Percentiles rank a stretch among this genome's conserved stretches.
These are phyloP conservation scores for Globisporangium spiculum DNA, from an alignment of 352 stramenopile species.

Conservation along the genomic window DNA sequence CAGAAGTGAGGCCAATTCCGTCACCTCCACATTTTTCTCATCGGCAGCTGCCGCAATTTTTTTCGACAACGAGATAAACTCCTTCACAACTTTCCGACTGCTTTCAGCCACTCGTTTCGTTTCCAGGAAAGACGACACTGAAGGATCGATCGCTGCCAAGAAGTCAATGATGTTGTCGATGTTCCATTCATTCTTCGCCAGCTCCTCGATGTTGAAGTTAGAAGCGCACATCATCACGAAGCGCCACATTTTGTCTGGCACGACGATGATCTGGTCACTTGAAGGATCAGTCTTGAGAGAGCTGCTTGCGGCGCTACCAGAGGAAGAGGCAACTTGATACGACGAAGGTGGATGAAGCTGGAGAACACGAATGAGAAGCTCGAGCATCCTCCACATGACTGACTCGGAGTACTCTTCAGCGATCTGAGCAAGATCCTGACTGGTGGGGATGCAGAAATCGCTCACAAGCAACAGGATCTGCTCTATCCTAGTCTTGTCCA, in stretches of 20 bases:
- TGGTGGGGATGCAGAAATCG: slow-evolving; percentile 26
- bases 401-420: background rate
- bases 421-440: slow-evolving; percentile 2
- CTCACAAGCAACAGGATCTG: slow-evolving; percentile 35
- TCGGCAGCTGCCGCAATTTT: slow-evolving; percentile 13
- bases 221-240: slow-evolving; percentile 35
- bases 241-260: slow-evolving; percentile 39
- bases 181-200: slow-evolving; percentile 33
- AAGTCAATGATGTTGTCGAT: slow-evolving; percentile 32
- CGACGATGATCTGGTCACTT: slow-evolving; percentile 16
- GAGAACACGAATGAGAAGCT: slow-evolving; percentile 39
- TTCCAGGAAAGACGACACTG: slow-evolving; percentile 19
- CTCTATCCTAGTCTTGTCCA: slow-evolving; percentile 45
- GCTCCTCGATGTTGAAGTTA: slow-evolving; percentile 19
- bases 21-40: slow-evolving; percentile 7
- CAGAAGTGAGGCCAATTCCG: slow-evolving; percentile 17
- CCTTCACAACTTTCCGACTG: slow-evolving; percentile 24
- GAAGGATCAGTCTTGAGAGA: background rate
- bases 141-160: slow-evolving; percentile 14
- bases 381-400: slow-evolving; percentile 21
- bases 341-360: slow-evolving; percentile 29
- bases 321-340: slow-evolving; percentile 22
- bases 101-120: slow-evolving; percentile 25
- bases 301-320: background rate
- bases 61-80: slow-evolving; percentile 31